Percentiles rank a stretch among this genome's conserved stretches.
Evolutionary conservation across 257 asterid genomes (phyloP).

Genomic region (Agastache rugosa): DNA sequence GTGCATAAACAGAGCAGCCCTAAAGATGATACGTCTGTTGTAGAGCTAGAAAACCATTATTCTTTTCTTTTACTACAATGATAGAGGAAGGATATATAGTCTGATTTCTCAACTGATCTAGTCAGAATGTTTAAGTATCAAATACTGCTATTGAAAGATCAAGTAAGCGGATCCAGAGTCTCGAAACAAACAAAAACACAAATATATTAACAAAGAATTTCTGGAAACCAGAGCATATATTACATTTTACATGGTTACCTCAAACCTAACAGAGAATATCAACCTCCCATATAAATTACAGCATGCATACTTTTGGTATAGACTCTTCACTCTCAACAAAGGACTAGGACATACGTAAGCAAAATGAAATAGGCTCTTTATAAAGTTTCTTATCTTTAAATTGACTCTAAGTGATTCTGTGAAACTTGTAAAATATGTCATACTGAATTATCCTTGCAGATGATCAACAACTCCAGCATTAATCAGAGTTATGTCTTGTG

Average conservation of each 20-base stretch:
- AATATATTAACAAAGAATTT: not conserved
- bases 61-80: not conserved
- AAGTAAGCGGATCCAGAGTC: not conserved
- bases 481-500: not conserved
- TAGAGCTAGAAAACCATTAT: not conserved
- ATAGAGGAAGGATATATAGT: not conserved
- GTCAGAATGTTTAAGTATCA: not conserved
- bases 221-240: not conserved
- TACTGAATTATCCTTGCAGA: not conserved
- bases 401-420: not conserved
- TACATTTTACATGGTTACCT: not conserved
- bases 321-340: not conserved
- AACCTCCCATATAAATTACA: not conserved
- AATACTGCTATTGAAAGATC: not conserved
- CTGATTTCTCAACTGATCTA: not conserved
- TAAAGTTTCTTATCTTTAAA: not conserved
- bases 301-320: not conserved
- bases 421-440: not conserved
- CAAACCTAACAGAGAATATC: not conserved
- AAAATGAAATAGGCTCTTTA: not conserved
- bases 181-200: not conserved
- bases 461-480: slow-evolving; percentile 12
- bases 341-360: not conserved
- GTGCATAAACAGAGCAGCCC: not conserved
- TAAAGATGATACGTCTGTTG: not conserved